A percentile compares a stretch with the other conserved stretches of the same genome.
These are phyloP conservation scores for Artomyces pyxidatus DNA, from an alignment of 768 basidiomycete species.

Conservation along the genomic window DNA sequence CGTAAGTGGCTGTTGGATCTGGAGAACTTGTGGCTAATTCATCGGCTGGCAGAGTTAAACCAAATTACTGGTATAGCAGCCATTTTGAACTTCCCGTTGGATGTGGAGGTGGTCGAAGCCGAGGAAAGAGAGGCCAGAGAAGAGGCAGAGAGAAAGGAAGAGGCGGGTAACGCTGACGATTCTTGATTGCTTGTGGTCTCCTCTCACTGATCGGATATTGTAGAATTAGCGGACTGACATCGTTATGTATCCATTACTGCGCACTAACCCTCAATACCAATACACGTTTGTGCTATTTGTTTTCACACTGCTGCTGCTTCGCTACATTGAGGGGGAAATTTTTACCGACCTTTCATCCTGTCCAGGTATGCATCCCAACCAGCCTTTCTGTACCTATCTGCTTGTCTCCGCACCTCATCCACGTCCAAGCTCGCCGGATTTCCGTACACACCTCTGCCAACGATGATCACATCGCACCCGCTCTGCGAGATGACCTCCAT, in stretches of 20 bases:
- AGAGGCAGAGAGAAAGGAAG: slow-evolving; percentile 24
- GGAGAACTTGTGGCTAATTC: background rate
- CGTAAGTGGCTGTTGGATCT: slow-evolving; percentile 45
- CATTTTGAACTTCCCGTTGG: slow-evolving; percentile 91
- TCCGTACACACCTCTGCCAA: slow-evolving; percentile 92
- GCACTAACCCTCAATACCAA: too few relatives aligned
- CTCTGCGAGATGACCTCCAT: slow-evolving; percentile 68
- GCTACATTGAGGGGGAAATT: background rate
- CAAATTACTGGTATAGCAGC: slow-evolving; percentile 93
- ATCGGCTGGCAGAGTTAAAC: slow-evolving; percentile 71
- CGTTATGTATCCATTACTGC: slow-evolving; percentile 2
- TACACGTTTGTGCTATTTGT: background rate
- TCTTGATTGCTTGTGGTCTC: background rate
- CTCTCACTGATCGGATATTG: too few relatives aligned
- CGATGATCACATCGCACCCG: slow-evolving; percentile 95
- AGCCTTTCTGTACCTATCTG: slow-evolving; percentile 74
- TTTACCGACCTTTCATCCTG: slow-evolving; percentile 3
- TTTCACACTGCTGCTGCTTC: background rate
- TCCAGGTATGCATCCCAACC: slow-evolving; percentile 90
- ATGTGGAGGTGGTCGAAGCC: slow-evolving; percentile 89
- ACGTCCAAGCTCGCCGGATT: slow-evolving; percentile 37
- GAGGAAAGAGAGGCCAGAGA: slow-evolving; percentile 76
- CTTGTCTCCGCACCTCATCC: slow-evolving; percentile 52
- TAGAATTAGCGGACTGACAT: slow-evolving; percentile 9
- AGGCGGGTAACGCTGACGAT: slow-evolving; percentile 1